phyloP scores from a whole-genome alignment of 345 rosid genomes.

The Erysimum cheiranthoides region DNA sequence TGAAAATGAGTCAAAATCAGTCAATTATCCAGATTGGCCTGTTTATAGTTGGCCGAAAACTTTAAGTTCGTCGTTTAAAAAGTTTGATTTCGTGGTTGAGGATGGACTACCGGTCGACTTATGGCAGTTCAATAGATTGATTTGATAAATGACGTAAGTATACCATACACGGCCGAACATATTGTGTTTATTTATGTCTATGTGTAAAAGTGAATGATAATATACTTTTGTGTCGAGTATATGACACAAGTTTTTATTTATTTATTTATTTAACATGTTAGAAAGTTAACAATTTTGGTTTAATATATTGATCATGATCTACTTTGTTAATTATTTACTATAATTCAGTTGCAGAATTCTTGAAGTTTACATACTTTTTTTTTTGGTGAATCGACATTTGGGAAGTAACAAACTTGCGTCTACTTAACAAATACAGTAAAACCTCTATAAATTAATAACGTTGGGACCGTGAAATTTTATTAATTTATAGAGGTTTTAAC shows the following conservation, averaged over 20 bases:
- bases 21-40: constrained; percentile 25
- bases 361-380: background rate
- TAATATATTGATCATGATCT: background rate
- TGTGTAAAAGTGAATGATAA: background rate
- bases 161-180: constrained; percentile 16
- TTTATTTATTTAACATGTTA: background rate
- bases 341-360: background rate
- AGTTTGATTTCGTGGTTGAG: constrained; percentile 32
- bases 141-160: constrained; percentile 14
- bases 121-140: constrained; percentile 21
- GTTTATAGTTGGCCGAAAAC: constrained; percentile 27
- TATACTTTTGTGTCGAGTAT: background rate
- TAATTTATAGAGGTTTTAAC: no score
- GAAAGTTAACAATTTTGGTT: background rate
- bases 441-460: no score
- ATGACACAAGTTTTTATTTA: background rate
- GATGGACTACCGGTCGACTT: constrained; percentile 34
- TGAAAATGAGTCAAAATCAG: constrained; percentile 30
- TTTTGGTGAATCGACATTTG: no score
- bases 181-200: constrained; percentile 1
- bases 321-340: background rate
- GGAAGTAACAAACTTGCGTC: no score
- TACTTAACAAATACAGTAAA: no score
- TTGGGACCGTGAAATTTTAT: no score
- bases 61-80: constrained; percentile 21